Conservation (phyloP, 192 early-diverging fungal species). For the Coemansia sp. region DNA sequence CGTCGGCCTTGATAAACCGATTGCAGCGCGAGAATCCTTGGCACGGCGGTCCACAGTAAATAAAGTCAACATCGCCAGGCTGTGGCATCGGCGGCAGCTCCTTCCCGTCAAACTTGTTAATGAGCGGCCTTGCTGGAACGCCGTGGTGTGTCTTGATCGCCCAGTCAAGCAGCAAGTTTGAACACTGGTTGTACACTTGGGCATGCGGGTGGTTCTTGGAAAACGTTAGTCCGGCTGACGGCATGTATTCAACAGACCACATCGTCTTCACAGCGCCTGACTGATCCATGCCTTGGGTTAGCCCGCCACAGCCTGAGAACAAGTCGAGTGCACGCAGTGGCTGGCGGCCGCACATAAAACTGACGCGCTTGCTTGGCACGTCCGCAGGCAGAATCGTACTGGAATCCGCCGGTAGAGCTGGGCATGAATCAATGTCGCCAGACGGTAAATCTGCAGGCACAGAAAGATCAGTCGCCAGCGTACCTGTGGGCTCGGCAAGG, state of each 20-base stretch:
- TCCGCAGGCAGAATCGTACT: not conserved
- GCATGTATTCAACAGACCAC: slow-evolving; percentile 65
- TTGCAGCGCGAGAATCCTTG: slow-evolving; percentile 69
- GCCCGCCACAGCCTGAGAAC: slow-evolving; percentile 70
- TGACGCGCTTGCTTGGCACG: not conserved
- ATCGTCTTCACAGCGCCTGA: slow-evolving; percentile 60
- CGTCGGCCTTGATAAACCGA: slow-evolving; percentile 60
- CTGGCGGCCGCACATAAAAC: slow-evolving; percentile 33
- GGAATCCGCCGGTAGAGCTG: not conserved
- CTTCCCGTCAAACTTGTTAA: slow-evolving; percentile 44
- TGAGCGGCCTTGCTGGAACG: slow-evolving; percentile 24
- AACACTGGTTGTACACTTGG: slow-evolving; percentile 62
- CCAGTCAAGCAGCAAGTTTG: slow-evolving; percentile 62
- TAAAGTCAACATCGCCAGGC: slow-evolving; percentile 66
- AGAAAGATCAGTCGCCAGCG: not conserved
- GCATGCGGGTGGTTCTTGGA: slow-evolving; percentile 63
- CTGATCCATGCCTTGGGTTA: slow-evolving; percentile 64
- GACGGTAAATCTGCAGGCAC: too few species aligned
- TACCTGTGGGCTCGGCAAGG: not conserved
- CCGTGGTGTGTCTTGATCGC: slow-evolving; percentile 59
- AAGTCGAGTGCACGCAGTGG: slow-evolving; percentile 62
- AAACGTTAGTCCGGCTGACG: slow-evolving; percentile 61
- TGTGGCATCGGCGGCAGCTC: slow-evolving; percentile 57
- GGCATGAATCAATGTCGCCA: not conserved
- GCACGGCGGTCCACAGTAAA: slow-evolving; percentile 75